These are phyloP conservation scores for Aspergillus sp. DNA, from an alignment of 2,329 filamentous ascomycete species.

Conservation along the genomic window DNA sequence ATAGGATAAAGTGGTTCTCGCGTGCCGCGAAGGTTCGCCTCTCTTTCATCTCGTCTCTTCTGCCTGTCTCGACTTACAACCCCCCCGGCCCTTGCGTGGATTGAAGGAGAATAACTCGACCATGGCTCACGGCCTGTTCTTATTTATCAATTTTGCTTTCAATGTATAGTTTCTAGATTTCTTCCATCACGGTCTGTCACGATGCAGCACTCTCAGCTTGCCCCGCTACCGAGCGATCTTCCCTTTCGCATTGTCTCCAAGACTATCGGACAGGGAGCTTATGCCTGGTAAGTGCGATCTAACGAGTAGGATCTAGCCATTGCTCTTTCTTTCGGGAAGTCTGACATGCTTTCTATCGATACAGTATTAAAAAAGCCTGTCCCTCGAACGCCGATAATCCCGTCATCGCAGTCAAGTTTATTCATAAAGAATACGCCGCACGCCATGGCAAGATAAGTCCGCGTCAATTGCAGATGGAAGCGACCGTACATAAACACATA, in stretches of 20 bases:
- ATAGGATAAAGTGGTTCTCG: constrained; percentile 33
- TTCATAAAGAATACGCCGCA: constrained; percentile 92
- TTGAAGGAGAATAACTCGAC: neutral
- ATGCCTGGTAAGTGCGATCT: constrained; percentile 66
- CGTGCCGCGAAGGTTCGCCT: constrained; percentile 18
- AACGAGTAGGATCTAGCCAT: no score
- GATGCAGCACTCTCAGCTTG: constrained; percentile 74
- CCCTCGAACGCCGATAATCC: constrained; percentile 63
- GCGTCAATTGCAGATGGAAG: constrained; percentile 88
- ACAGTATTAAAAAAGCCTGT: constrained; percentile 85
- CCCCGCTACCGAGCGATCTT: constrained; percentile 73
- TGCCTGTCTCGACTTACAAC: neutral
- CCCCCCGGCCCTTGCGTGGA: constrained; percentile 12
- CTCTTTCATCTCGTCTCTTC: constrained; percentile 4
- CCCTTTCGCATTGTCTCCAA: constrained; percentile 94
- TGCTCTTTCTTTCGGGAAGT: no score
- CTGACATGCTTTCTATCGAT: constrained; percentile 1
- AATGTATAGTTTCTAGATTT: neutral
- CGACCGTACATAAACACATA: constrained; percentile 80
- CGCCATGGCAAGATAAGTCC: constrained; percentile 80
- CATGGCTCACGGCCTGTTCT: constrained; percentile 3
- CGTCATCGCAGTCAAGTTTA: constrained; percentile 95
- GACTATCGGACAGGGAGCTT: constrained; percentile 92
- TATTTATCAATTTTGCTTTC: constrained; percentile 2
- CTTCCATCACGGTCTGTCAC: constrained; percentile 14